Evolutionary conservation across 1,284 basidiomycete species (phyloP).

Genomic region (Gymnopus androsaceus): DNA sequence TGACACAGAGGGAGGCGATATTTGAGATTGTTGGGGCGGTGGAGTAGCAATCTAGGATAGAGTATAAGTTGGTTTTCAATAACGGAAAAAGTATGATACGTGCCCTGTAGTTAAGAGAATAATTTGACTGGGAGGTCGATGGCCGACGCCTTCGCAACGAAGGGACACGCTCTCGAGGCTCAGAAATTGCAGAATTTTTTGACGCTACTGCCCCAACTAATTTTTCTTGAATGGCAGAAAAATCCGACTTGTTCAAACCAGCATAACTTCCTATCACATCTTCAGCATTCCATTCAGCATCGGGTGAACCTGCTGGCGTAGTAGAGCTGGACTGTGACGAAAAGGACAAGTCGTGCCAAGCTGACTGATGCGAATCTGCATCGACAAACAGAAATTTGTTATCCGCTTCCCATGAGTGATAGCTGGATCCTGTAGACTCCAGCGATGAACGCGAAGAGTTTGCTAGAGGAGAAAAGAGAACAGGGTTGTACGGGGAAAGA

Average conservation of each 20-base stretch:
- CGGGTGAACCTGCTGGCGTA: constrained; percentile 48
- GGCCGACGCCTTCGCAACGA: constrained; percentile 66
- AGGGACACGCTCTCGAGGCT: constrained; percentile 57
- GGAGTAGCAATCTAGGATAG: constrained; percentile 56
- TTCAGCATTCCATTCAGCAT: constrained; percentile 64
- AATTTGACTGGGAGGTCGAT: constrained; percentile 79
- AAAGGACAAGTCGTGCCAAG: constrained; percentile 61
- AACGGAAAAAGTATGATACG: constrained; percentile 25
- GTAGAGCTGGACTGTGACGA: constrained; percentile 48
- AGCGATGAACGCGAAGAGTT: constrained; percentile 78
- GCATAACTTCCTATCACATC: constrained; percentile 61
- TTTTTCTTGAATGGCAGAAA: constrained; percentile 70
- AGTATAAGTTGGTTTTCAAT: constrained; percentile 13
- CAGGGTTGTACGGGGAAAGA: constrained; percentile 48
- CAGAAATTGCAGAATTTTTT: constrained; percentile 52
- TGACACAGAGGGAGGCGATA: no score
- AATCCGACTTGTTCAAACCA: constrained; percentile 70
- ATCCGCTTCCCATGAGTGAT: constrained; percentile 75
- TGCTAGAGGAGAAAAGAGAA: constrained; percentile 64
- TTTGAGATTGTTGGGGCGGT: constrained; percentile 48
- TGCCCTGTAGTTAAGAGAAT: constrained; percentile 61
- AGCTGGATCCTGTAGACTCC: constrained; percentile 78
- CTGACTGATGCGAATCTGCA: constrained; percentile 44
- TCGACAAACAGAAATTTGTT: constrained; percentile 56
- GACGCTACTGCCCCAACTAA: constrained; percentile 60